phyloP scores from a whole-genome alignment of 805 yeast genomes.

The Candida nonsorbophila region DNA sequence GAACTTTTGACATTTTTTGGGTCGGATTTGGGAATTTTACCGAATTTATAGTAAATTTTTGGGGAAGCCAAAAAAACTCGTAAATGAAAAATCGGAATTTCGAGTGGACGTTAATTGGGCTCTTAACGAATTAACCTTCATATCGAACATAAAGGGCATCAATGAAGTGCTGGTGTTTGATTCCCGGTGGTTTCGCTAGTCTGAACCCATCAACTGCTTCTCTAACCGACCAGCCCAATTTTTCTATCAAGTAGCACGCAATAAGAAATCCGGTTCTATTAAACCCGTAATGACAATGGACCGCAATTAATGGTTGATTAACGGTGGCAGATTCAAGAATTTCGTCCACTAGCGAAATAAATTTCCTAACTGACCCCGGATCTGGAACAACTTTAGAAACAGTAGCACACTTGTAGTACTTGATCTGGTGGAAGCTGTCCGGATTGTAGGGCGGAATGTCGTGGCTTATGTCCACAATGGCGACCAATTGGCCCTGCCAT shows the following conservation, averaged over 20 bases:
- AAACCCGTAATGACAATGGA: slow-evolving; percentile 81
- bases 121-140: no score
- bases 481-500: slow-evolving; percentile 38
- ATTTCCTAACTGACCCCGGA: slow-evolving; percentile 49
- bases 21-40: no score
- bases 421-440: slow-evolving; percentile 42
- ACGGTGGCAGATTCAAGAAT: slow-evolving; percentile 23
- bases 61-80: no score
- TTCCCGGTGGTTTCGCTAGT: slow-evolving; percentile 60
- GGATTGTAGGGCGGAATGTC: slow-evolving; percentile 72
- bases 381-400: slow-evolving; percentile 76
- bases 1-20: no score
- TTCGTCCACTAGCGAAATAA: slow-evolving; percentile 48
- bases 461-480: slow-evolving; percentile 65
- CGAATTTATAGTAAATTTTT: no score
- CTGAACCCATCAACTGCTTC: slow-evolving; percentile 61
- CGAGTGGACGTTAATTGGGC: no score
- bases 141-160: slow-evolving; percentile 68
- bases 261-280: slow-evolving; percentile 73
- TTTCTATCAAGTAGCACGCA: slow-evolving; percentile 63
- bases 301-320: slow-evolving; percentile 43
- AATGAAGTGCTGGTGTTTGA: slow-evolving; percentile 71
- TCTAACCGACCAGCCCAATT: slow-evolving; percentile 50
- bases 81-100: no score
- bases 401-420: slow-evolving; percentile 68